Evolutionary conservation across 2,329 filamentous ascomycete genomes (phyloP), one percentile per base, ranked within the genome.

Genomic region (Helotiales sp.): DNA sequence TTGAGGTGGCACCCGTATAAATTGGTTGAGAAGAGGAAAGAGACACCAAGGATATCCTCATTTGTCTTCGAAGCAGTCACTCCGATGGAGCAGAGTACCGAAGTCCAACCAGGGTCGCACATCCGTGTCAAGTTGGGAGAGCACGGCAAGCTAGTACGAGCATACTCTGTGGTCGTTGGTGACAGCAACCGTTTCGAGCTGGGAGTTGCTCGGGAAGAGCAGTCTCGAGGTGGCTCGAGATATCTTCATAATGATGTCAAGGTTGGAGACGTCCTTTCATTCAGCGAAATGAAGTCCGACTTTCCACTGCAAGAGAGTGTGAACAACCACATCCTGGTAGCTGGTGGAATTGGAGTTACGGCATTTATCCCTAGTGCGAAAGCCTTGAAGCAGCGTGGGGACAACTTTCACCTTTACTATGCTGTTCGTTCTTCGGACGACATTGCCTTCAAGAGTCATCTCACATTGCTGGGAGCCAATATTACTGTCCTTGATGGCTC

Each of bases 271-370:
- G 59, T 74, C 1, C 60, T 88, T 3, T 74, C 77, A 15, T 77
- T 82, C 3, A 76, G 79, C 3, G 74, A 75, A 29, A 76, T 85
- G 27, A 81, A 78, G 0, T 69, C 72, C 0, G 80, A 77, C 33
- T 76, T 84, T 38, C 75, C 76, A 1, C 68, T 77, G 1, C 73
- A 74, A 0, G 66, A 58, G 2, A 71, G 76, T 0, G 82, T 82
- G 12, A 82, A 81, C 62, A 75, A 80, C 42, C 84, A 87, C 62
- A 73, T 87, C 33, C 81, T 87, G 63, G 79, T 88, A 27, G 83
- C 79, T 0, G 85, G 82, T 9, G 85, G 85, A 0, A 82, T 88
- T 33, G 85, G 85, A 0, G 80, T 88, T 61, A 88, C 85, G 1
- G 85, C 85, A 0, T 88, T 88, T 60, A 64, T 88, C n/a, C 65